These are phyloP conservation scores for Blastobotrys robertii DNA, from an alignment of 805 yeast species.

Conservation along the genomic window DNA sequence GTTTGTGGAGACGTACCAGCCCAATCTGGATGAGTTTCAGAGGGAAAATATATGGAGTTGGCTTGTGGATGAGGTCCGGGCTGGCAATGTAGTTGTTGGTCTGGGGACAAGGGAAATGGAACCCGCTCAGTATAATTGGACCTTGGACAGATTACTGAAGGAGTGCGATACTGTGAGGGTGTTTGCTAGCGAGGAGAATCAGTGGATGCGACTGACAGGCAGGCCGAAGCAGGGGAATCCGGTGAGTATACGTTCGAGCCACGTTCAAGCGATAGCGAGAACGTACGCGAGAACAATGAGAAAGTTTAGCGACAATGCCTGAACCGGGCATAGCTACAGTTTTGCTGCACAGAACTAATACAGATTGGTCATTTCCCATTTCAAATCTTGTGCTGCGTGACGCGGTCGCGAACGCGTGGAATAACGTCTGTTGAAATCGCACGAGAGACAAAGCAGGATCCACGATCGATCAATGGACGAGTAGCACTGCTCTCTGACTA, in stretches of 20 bases:
- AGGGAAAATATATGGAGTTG: slow-evolving; percentile 21
- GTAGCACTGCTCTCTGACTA: slow-evolving; percentile 22
- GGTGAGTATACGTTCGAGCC: slow-evolving; percentile 4
- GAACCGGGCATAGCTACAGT: not conserved
- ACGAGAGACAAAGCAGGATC: slow-evolving; percentile 31
- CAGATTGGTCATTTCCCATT: slow-evolving; percentile 30
- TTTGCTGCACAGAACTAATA: not conserved
- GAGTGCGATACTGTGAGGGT: slow-evolving; percentile 6
- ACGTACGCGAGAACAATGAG: too few species aligned
- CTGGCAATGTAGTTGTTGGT: too few species aligned
- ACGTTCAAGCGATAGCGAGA: too few species aligned
- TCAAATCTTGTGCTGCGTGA: slow-evolving; percentile 28
- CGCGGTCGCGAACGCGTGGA: slow-evolving; percentile 33
- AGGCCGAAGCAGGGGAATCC: slow-evolving; percentile 21
- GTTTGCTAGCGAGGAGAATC: slow-evolving; percentile 25
- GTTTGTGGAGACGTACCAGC: slow-evolving; percentile 12
- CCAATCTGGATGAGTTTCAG: slow-evolving; percentile 16
- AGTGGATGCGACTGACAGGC: slow-evolving; percentile 30
- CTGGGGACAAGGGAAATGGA: too few species aligned
- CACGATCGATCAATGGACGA: slow-evolving; percentile 31
- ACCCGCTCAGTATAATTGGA: not conserved
- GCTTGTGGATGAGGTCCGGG: slow-evolving; percentile 12
- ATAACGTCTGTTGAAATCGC: slow-evolving; percentile 29
- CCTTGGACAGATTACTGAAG: not conserved
- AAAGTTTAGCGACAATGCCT: too few species aligned